A percentile compares a stretch with the other conserved stretches of the same genome.
These are phyloP conservation scores for Gossypium herbaceum DNA, from an alignment of 345 rosid genomes.

Conservation along the genomic window DNA sequence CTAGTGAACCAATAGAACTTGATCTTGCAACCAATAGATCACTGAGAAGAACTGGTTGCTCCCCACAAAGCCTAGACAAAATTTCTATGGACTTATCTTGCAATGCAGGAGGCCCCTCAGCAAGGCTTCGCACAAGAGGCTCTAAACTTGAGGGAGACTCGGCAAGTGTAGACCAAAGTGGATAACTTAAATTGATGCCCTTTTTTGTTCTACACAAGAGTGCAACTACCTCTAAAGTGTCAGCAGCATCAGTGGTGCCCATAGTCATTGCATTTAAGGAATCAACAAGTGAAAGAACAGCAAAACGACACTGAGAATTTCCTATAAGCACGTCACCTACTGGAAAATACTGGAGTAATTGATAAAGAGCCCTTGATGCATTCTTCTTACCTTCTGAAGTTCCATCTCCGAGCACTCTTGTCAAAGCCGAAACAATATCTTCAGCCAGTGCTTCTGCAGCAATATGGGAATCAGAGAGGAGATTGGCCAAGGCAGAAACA, in stretches of 20 bases:
- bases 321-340: conserved; percentile 67
- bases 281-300: conserved; percentile 59
- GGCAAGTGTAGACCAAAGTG: conserved; percentile 58
- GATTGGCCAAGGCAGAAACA: conserved; percentile 79
- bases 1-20: conserved; percentile 47
- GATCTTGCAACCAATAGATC: conserved; percentile 56
- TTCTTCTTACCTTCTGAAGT: conserved; percentile 71
- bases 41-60: conserved; percentile 52
- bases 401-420: conserved; percentile 81
- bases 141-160: conserved; percentile 68
- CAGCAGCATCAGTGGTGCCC: conserved; percentile 52
- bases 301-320: conserved; percentile 54
- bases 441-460: conserved; percentile 77
- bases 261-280: conserved; percentile 51
- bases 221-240: conserved; percentile 66
- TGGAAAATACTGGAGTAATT: conserved; percentile 61
- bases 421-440: conserved; percentile 74
- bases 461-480: conserved; percentile 63
- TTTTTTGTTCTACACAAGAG: conserved; percentile 59
- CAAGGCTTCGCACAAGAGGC: conserved; percentile 52
- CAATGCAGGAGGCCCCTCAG: conserved; percentile 56
- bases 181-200: conserved; percentile 38
- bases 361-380: conserved; percentile 72
- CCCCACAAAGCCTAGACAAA: conserved; percentile 73
- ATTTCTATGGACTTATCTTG: conserved; percentile 87